Percentiles rank a stretch among this genome's conserved stretches.
phyloP scores from a whole-genome alignment of 2,329 filamentous ascomycete genomes.

The Raffaelea arxii region DNA sequence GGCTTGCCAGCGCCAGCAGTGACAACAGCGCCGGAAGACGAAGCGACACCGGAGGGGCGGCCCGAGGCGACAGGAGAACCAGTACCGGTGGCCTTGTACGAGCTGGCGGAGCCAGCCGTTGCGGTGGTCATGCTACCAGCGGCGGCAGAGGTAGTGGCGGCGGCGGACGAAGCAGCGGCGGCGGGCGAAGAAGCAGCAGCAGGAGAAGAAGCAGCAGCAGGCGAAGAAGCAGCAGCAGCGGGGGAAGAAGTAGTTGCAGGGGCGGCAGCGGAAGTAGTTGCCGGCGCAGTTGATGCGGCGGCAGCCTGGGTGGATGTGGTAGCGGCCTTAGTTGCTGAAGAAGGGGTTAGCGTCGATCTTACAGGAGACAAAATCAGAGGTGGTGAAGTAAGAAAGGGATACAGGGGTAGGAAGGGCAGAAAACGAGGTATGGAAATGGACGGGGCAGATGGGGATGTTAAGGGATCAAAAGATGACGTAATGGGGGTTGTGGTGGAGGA shows the following conservation, averaged over 20 bases:
- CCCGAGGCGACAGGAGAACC: background rate
- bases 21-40: background rate
- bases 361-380: background rate
- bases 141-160: background rate
- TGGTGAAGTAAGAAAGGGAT: background rate
- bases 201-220: background rate
- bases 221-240: background rate
- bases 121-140: background rate
- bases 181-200: background rate
- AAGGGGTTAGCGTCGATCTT: background rate
- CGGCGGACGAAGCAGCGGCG: background rate
- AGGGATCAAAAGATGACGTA: background rate
- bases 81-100: background rate
- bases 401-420: background rate
- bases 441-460: background rate
- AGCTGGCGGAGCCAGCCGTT: background rate
- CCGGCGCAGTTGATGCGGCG: background rate
- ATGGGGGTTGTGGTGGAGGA: background rate
- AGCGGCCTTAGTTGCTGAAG: background rate
- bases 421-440: background rate
- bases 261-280: background rate
- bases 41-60: background rate
- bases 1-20: background rate
- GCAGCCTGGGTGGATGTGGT: background rate
- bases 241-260: background rate